These are phyloP conservation scores for Endothia cerciana DNA, from an alignment of 2,329 filamentous ascomycete genomes.

Conservation along the genomic window DNA sequence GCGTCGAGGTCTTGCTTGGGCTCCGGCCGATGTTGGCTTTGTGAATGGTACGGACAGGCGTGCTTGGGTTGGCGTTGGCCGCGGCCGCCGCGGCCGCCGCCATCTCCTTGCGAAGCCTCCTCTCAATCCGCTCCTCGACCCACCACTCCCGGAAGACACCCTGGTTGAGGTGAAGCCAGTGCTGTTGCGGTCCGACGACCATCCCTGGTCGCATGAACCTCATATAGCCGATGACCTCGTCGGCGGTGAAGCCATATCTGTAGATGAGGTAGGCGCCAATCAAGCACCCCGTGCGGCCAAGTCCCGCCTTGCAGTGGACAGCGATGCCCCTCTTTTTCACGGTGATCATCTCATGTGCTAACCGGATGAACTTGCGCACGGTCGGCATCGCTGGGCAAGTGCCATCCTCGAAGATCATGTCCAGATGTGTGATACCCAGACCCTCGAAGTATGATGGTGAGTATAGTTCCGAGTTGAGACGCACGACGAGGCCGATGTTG, in stretches of 20 bases:
- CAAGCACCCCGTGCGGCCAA: constrained; percentile 92
- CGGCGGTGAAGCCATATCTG: constrained; percentile 93
- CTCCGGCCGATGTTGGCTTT: constrained; percentile 61
- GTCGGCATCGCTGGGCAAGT: constrained; percentile 88
- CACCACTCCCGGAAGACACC: constrained; percentile 98
- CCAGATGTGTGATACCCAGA: constrained; percentile 90
- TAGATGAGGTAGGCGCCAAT: constrained; percentile 99
- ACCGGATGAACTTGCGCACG: constrained; percentile 92
- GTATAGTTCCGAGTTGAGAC: constrained; percentile 94
- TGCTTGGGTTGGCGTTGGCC: constrained; percentile 52
- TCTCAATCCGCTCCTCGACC: constrained; percentile 84
- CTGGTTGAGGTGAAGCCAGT: constrained; percentile 98
- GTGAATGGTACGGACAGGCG: constrained; percentile 64
- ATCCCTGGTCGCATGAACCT: constrained; percentile 98
- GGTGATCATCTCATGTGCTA: constrained; percentile 93
- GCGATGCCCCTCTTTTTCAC: constrained; percentile 91
- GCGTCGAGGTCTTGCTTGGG: constrained; percentile 76
- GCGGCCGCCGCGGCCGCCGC: constrained; percentile 48
- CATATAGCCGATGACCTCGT: constrained; percentile 98
- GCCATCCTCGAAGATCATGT: constrained; percentile 99
- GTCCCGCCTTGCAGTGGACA: constrained; percentile 97
- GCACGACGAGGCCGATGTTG: constrained; percentile 90
- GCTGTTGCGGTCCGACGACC: constrained; percentile 98
- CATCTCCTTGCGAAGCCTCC: constrained; percentile 64
- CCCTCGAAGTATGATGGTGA: constrained; percentile 97